Conservation (phyloP, 495 filamentous ascomycete genomes). For the Neurospora sp. region DNA sequence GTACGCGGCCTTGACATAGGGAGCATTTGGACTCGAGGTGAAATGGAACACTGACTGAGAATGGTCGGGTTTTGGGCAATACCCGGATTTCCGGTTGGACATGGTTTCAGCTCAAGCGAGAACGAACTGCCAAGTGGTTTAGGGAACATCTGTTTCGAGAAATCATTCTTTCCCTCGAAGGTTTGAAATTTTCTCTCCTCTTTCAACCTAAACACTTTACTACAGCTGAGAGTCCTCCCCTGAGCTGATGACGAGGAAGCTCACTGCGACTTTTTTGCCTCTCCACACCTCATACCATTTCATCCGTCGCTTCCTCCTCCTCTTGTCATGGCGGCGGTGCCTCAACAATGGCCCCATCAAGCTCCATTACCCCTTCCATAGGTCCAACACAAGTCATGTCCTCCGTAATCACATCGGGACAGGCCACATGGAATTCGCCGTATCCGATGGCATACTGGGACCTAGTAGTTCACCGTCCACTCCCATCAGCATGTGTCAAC, state of each 20-base stretch:
- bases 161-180: neutral
- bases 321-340: neutral
- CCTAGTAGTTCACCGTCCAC: neutral
- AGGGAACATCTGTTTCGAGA: neutral
- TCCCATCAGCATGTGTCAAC: neutral
- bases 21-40: neutral
- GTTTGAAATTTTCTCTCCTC: neutral
- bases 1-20: neutral
- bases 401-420: neutral
- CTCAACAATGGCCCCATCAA: neutral
- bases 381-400: constrained; percentile 3
- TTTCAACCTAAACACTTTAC: neutral
- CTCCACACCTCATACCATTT: neutral
- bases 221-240: neutral
- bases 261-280: neutral
- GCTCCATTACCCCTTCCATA: neutral
- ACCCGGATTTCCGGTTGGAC: neutral
- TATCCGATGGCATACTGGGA: neutral
- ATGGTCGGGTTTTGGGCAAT: neutral
- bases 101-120: neutral
- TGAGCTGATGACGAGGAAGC: too few relatives aligned
- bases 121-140: neutral
- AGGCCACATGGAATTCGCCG: neutral
- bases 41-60: neutral
- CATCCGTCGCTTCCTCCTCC: neutral